Evolutionary conservation across 768 basidiomycete species (phyloP).

Genomic region (Tubosaeta brunneosetosa): DNA sequence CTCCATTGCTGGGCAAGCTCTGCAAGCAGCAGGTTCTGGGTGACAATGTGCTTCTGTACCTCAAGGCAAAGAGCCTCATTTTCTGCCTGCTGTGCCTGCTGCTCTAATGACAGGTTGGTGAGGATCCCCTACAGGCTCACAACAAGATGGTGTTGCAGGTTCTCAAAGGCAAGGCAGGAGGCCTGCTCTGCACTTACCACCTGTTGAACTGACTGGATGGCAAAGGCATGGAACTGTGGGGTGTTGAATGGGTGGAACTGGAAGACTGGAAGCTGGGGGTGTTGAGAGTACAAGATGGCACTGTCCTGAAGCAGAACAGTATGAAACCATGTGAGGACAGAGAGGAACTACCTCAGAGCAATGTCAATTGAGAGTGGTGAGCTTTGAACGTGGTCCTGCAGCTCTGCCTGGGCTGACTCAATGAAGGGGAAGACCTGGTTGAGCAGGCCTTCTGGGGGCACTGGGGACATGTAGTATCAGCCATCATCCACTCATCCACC

Average conservation of each 20-base stretch:
- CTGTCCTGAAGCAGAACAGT: constrained; percentile 34
- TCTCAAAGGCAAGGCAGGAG: constrained; percentile 13
- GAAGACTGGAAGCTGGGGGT: constrained; percentile 25
- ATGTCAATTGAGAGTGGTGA: constrained; percentile 6
- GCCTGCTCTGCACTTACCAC: constrained; percentile 17
- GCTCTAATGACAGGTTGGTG: not conserved
- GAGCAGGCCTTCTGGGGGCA: not conserved
- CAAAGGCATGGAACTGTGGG: constrained; percentile 17
- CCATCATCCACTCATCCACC: not conserved
- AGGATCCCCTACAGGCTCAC: constrained; percentile 13
- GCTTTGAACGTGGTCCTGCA: not conserved
- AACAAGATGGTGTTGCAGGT: constrained; percentile 22
- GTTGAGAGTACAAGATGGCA: constrained; percentile 23
- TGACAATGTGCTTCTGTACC: not conserved
- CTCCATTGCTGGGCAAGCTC: not conserved
- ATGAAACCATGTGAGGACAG: constrained; percentile 22
- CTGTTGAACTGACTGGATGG: constrained; percentile 1
- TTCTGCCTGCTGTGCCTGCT: not conserved
- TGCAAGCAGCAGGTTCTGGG: not conserved
- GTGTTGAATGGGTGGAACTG: constrained; percentile 20
- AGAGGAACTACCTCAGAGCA: constrained; percentile 26
- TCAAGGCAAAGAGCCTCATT: not conserved
- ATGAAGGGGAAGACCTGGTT: constrained; percentile 8
- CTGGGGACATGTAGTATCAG: constrained; percentile 3
- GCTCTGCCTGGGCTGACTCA: not conserved